Percentiles rank a stretch among this genome's conserved stretches.
These are phyloP conservation scores for Bipolaris oryzae DNA, from an alignment of 2,329 filamentous ascomycete genomes.

Conservation along the genomic window DNA sequence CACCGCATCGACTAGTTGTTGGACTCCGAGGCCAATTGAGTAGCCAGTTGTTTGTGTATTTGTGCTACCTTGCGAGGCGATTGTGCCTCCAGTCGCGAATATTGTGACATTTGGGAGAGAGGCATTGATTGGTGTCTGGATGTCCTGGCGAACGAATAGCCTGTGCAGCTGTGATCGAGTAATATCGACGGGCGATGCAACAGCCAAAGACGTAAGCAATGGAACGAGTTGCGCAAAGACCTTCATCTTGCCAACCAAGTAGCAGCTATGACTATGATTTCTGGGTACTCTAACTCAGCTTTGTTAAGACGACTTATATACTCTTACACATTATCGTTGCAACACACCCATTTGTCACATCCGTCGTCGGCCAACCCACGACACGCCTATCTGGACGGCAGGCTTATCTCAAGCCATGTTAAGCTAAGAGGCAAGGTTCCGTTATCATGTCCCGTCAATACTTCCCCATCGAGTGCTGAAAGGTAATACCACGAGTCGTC, in stretches of 20 bases:
- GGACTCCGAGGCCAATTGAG: conserved; percentile 57
- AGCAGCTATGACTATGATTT: not conserved
- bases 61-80: conserved; percentile 59
- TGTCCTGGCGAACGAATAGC: conserved; percentile 39
- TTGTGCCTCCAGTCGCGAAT: conserved; percentile 65
- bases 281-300: not conserved
- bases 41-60: conserved; percentile 63
- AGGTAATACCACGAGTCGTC: conserved; percentile 2
- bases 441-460: conserved; percentile 13
- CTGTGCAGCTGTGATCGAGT: conserved; percentile 22
- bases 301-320: conserved; percentile 7
- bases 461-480: conserved; percentile 1
- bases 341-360: conserved; percentile 1
- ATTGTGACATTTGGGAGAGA: conserved; percentile 63
- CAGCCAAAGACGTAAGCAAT: conserved; percentile 25
- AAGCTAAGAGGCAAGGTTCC: conserved; percentile 5
- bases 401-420: conserved; percentile 13
- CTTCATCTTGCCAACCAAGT: conserved; percentile 29
- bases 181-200: conserved; percentile 31
- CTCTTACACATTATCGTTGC: not conserved
- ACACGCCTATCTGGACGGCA: conserved; percentile 12
- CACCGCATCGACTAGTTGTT: conserved; percentile 60
- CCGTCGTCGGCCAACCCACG: conserved; percentile 2
- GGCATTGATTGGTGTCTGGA: conserved; percentile 49
- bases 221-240: conserved; percentile 24